Conservation (phyloP, 2,329 filamentous ascomycete genomes). For the Curvularia sp. region DNA sequence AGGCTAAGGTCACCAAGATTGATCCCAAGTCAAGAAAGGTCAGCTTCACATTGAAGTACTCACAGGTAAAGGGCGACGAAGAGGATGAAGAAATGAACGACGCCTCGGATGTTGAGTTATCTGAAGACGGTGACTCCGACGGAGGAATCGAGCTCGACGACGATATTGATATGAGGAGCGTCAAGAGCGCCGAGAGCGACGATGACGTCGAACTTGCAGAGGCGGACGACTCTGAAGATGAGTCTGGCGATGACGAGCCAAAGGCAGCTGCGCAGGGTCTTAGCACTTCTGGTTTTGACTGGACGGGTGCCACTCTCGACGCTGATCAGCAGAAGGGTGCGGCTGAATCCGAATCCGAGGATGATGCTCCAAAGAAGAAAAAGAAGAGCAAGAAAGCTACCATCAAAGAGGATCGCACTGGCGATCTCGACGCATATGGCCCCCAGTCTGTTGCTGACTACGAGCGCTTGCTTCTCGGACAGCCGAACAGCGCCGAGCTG, state of each 20-base stretch:
- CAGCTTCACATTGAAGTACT: conserved; percentile 90
- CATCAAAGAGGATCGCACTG: conserved; percentile 86
- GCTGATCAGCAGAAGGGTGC: conserved; percentile 61
- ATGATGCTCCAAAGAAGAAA: conserved; percentile 62
- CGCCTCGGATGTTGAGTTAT: conserved; percentile 39
- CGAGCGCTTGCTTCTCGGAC: conserved; percentile 87
- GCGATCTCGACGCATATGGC: conserved; percentile 86
- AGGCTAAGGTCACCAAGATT: conserved; percentile 84
- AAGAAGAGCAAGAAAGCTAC: conserved; percentile 77
- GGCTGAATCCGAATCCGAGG: conserved; percentile 62
- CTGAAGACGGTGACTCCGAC: conserved; percentile 51
- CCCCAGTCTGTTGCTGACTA: conserved; percentile 92
- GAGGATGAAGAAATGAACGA: conserved; percentile 52
- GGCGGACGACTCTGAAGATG: conserved; percentile 46
- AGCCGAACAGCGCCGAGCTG: conserved; percentile 89
- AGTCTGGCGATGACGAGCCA: conserved; percentile 29
- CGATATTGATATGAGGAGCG: conserved; percentile 55
- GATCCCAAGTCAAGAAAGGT: conserved; percentile 78
- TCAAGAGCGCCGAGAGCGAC: conserved; percentile 50
- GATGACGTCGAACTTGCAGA: conserved; percentile 45
- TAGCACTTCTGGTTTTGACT: conserved; percentile 81
- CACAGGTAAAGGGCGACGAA: conserved; percentile 74
- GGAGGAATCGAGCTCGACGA: conserved; percentile 50
- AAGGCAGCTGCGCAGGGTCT: conserved; percentile 57
- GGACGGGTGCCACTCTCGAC: conserved; percentile 70